phyloP scores from a whole-genome alignment of 1,284 basidiomycete genomes.

The Leccinum laetum region DNA sequence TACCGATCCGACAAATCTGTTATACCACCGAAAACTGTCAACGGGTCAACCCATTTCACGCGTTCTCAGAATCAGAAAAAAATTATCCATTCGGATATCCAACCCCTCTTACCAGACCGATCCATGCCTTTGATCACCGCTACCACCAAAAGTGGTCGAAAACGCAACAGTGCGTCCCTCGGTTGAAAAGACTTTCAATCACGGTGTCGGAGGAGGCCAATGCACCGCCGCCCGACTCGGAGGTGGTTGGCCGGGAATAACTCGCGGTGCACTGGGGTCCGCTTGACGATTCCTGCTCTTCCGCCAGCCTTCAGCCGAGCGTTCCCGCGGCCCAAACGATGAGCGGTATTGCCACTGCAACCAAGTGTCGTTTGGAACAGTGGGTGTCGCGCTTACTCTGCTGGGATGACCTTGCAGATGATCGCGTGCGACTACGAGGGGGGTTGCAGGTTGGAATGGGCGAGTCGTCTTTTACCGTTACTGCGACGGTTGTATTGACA shows the following conservation, averaged over 20 bases:
- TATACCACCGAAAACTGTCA: constrained; percentile 17
- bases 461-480: constrained; percentile 33
- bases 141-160: constrained; percentile 27
- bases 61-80: constrained; percentile 16
- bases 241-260: constrained; percentile 14
- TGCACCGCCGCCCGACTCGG: neutral
- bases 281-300: constrained; percentile 41
- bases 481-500: constrained; percentile 2
- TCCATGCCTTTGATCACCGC: constrained; percentile 6
- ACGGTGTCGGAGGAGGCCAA: constrained; percentile 16
- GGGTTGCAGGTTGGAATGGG: constrained; percentile 77
- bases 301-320: constrained; percentile 12
- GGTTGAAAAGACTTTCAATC: constrained; percentile 21
- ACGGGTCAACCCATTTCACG: constrained; percentile 16
- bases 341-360: constrained; percentile 77
- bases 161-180: constrained; percentile 32
- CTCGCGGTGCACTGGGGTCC: constrained; percentile 26
- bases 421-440: constrained; percentile 73
- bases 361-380: constrained; percentile 74
- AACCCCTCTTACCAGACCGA: constrained; percentile 12
- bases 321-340: constrained; percentile 45
- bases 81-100: constrained; percentile 15
- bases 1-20: constrained; percentile 16
- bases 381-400: constrained; percentile 35
- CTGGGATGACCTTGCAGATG: constrained; percentile 56